Base-by-base conservation (phyloP, 495 filamentous ascomycete genomes). In the Pyrenopolyporus hunteri region DNA sequence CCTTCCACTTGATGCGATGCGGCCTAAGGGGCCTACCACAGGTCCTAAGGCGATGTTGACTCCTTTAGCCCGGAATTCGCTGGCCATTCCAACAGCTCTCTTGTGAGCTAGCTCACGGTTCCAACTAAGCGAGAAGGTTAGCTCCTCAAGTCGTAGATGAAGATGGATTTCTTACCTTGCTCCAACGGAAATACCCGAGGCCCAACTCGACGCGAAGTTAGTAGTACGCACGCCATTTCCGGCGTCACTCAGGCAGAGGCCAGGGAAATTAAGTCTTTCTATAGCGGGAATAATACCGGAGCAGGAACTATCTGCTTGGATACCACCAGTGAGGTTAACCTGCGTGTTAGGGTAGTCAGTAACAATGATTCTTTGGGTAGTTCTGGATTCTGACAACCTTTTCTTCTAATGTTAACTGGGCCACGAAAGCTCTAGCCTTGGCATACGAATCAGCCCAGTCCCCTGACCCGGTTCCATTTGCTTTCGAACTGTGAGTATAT, bases 401-500 rank as follows among this genome's bases (percentile, higher is more conserved):
- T 56, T 89, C 85, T 8, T 83, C 81, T 7, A 81, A 65, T 1
- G 83, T 85, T 72, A 89, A 75, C 49, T 84, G 74, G 1, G 73
- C 71, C 2, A 88, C 85, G 19, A 88, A 67, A 0, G 63, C 73
- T 17, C 69, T 73, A 0, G 86, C 86, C 63, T 83, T 85, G 1
- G 65, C 39, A 53, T 82, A 79, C 0, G 84, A 76, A 36, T 71
- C 69, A 5, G 71, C 70, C 83, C 83, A 87, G 31, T 63, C 57
- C 2, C 76, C 74, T 9, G 25, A 39, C 0, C 77, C 75, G 0
- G 70, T 70, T 26, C 75, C 72, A 42, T 71, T 65, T n/a, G 76
- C 88, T 93, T 86, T 61, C 78, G 78, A n/a, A 80, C 82, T 14
- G 86, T 89, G 68, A 91, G 90, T 67, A 73, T 78, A 4, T 85